Evolutionary conservation across 192 early-diverging fungal species (phyloP).

Genomic region (Mortierella claussenii): DNA sequence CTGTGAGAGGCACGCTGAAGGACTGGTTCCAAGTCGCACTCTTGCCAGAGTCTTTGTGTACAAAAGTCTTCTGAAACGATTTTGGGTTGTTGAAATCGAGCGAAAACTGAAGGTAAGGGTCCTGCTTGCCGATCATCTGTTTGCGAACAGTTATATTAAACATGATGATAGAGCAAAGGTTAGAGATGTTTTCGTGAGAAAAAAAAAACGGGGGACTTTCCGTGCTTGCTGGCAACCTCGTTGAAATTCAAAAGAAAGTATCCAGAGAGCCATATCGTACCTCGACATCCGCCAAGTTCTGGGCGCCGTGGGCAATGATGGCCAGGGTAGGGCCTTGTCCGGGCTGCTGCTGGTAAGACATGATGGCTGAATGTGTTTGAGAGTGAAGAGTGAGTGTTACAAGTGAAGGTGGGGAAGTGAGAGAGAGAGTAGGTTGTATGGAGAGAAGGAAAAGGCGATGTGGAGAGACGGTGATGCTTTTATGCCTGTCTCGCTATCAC

Average conservation of each 20-base stretch:
- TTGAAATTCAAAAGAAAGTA: too few species aligned
- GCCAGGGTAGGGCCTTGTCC: slow-evolving; percentile 43
- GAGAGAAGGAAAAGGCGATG: not conserved
- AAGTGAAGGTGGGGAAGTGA: not conserved
- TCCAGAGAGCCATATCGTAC: too few species aligned
- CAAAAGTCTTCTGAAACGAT: slow-evolving; percentile 60
- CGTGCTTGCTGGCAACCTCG: too few species aligned
- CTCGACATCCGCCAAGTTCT: slow-evolving; percentile 53
- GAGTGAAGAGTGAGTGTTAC: not conserved
- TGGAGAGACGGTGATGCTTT: not conserved
- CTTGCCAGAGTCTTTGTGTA: slow-evolving; percentile 61
- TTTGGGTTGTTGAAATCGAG: slow-evolving; percentile 55
- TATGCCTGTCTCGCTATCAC: too few species aligned
- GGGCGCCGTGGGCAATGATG: slow-evolving; percentile 51
- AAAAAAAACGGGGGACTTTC: slow-evolving; percentile 1
- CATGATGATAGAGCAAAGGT: not conserved
- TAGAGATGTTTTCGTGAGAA: not conserved
- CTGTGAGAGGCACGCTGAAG: slow-evolving; percentile 54
- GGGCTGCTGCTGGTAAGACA: slow-evolving; percentile 2
- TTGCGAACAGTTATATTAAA: not conserved
- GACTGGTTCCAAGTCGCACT: slow-evolving; percentile 62
- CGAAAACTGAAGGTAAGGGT: slow-evolving; percentile 61
- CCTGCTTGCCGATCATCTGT: slow-evolving; percentile 59
- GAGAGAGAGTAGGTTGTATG: not conserved
- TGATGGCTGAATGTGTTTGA: slow-evolving; percentile 1